Percentiles rank a stretch among this genome's conserved stretches.
phyloP scores from a whole-genome alignment of 2,329 filamentous ascomycete genomes.

The Ophiosphaerella herpotricha region DNA sequence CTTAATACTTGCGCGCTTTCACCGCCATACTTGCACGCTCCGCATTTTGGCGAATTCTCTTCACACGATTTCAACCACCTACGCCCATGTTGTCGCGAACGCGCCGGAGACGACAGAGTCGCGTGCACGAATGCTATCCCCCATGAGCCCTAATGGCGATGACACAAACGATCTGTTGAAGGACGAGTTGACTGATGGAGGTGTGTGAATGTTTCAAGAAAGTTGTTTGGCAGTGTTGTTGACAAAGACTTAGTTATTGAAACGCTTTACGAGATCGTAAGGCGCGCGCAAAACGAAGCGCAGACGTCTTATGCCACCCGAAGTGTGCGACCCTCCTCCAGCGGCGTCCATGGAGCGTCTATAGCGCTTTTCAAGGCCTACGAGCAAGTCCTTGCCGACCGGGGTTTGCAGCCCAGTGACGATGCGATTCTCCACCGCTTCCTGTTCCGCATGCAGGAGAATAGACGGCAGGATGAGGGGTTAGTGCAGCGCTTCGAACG shows the following conservation, averaged over 20 bases:
- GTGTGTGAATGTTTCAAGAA: constrained; percentile 25
- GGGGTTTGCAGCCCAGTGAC: constrained; percentile 72
- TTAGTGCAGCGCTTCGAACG: constrained; percentile 73
- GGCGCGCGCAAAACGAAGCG: constrained; percentile 61
- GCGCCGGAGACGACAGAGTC: constrained; percentile 44
- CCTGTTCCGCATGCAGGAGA: constrained; percentile 69
- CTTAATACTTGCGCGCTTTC: constrained; percentile 19
- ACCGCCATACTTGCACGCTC: constrained; percentile 2
- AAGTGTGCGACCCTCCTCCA: constrained; percentile 53
- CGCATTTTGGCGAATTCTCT: constrained; percentile 5
- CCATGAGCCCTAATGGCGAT: constrained; percentile 43
- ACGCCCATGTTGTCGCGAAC: constrained; percentile 48
- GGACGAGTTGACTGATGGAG: constrained; percentile 38
- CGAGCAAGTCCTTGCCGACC: constrained; percentile 71
- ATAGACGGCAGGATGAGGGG: constrained; percentile 34
- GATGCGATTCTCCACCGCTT: constrained; percentile 78
- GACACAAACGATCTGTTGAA: constrained; percentile 49
- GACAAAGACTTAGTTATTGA: constrained; percentile 66
- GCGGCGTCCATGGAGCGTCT: constrained; percentile 47
- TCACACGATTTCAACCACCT: constrained; percentile 2
- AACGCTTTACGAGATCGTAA: constrained; percentile 76
- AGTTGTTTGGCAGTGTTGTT: constrained; percentile 3
- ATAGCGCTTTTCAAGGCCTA: constrained; percentile 82
- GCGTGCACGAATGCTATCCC: constrained; percentile 49
- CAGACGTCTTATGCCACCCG: background rate